phyloP scores from a whole-genome alignment of 2,329 filamentous ascomycete genomes.

The Fusarium piperis region DNA sequence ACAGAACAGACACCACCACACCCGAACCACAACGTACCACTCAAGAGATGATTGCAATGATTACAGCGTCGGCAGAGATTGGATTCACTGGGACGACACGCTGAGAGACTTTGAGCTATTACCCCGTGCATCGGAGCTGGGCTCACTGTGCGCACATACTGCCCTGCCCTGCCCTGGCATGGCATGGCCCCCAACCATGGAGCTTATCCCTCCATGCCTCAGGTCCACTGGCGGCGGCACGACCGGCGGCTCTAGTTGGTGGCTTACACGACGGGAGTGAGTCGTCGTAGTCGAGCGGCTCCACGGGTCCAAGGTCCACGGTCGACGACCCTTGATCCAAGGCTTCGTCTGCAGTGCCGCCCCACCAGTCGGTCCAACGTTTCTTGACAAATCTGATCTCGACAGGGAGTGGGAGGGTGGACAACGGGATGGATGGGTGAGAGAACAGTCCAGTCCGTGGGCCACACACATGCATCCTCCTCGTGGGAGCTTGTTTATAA shows the following conservation, averaged over 20 bases:
- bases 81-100: constrained; percentile 15
- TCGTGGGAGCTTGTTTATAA: constrained; percentile 39
- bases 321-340: background rate
- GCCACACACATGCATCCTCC: background rate
- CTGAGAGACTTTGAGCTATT: constrained; percentile 4
- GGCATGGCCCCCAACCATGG: background rate
- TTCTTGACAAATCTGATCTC: constrained; percentile 41
- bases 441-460: background rate
- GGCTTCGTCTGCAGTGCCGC: constrained; percentile 20
- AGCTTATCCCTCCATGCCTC: background rate
- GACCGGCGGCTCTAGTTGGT: constrained; percentile 17
- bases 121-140: constrained; percentile 15
- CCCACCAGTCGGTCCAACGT: constrained; percentile 36
- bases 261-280: background rate
- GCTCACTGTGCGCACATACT: constrained; percentile 14
- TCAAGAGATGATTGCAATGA: background rate
- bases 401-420: constrained; percentile 3
- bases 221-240: constrained; percentile 17
- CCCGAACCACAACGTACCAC: background rate
- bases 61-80: background rate
- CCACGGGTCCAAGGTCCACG: background rate
- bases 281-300: background rate
- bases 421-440: background rate
- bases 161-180: background rate
- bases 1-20: background rate